phyloP scores from a whole-genome alignment of 2,329 filamentous ascomycete species.

The Aspergillus hiratsukae region DNA sequence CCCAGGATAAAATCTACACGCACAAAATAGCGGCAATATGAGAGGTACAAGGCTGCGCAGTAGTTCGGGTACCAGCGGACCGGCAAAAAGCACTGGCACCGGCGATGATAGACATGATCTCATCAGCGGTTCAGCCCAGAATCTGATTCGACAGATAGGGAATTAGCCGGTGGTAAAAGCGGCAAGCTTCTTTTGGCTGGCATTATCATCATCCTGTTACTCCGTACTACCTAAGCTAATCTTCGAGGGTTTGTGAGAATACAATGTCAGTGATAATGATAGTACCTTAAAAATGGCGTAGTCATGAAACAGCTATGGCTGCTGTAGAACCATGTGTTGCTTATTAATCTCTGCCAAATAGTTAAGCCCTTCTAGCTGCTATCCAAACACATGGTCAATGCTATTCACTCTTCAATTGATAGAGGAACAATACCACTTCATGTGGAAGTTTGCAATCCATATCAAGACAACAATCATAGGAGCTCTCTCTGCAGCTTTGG shows the following conservation, averaged over 20 bases:
- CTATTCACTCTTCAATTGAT: too few species aligned
- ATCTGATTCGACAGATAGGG: constrained; percentile 2
- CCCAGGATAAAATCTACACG: neutral
- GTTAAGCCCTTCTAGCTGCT: too few species aligned
- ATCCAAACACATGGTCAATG: too few species aligned
- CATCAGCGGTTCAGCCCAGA: neutral
- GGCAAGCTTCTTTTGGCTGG: neutral
- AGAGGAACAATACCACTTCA: too few species aligned
- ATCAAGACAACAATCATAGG: too few species aligned
- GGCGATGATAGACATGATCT: constrained; percentile 12
- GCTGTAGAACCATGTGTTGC: too few species aligned
- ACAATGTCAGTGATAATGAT: neutral
- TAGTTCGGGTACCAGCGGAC: constrained; percentile 5
- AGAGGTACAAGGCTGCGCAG: neutral
- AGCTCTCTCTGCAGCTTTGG: too few species aligned
- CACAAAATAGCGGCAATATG: neutral
- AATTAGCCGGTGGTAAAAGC: constrained; percentile 6
- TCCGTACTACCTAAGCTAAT: neutral
- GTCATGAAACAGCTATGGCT: too few species aligned
- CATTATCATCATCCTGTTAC: neutral
- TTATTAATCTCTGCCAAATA: too few species aligned
- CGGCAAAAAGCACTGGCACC: neutral
- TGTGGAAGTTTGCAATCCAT: too few species aligned
- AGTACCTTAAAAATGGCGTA: too few species aligned
- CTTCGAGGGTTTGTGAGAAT: neutral